phyloP scores from a whole-genome alignment of 1,284 basidiomycete species.

The Irpex lacteus region DNA sequence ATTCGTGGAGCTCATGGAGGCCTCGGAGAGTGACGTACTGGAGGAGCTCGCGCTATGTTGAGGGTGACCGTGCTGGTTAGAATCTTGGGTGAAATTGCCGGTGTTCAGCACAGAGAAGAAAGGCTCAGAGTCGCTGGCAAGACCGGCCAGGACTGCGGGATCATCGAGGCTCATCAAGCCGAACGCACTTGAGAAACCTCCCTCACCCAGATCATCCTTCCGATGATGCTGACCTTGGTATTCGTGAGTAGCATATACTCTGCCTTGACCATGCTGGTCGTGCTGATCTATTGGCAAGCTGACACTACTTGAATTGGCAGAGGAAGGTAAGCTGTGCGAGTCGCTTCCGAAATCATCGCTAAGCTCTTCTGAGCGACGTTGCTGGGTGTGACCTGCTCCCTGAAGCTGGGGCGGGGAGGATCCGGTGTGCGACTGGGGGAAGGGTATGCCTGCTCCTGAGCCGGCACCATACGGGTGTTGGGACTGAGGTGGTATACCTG shows the following conservation, averaged over 20 bases:
- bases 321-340: slow-evolving; percentile 23
- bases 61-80: slow-evolving; percentile 1
- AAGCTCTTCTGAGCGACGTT: slow-evolving; percentile 22
- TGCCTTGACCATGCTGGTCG: background rate
- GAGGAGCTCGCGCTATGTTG: slow-evolving; percentile 6
- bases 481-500: slow-evolving; percentile 5
- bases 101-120: slow-evolving; percentile 50
- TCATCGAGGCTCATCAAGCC: slow-evolving; percentile 73
- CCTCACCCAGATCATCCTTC: slow-evolving; percentile 28
- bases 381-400: slow-evolving; percentile 12
- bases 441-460: slow-evolving; percentile 17
- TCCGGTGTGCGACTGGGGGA: slow-evolving; percentile 22
- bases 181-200: slow-evolving; percentile 63
- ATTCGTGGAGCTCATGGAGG: background rate
- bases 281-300: slow-evolving; percentile 21
- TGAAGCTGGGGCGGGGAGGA: background rate
- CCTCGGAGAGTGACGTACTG: slow-evolving; percentile 6
- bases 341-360: slow-evolving; percentile 25
- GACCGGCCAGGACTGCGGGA: slow-evolving; percentile 57
- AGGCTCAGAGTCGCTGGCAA: slow-evolving; percentile 51
- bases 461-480: background rate
- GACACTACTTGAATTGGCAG: slow-evolving; percentile 25
- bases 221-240: slow-evolving; percentile 9
- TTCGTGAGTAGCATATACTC: slow-evolving; percentile 7
- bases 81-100: background rate